These are phyloP conservation scores for Bruguiera gymnorhiza DNA, from an alignment of 345 rosid genomes.

Conservation along the genomic window DNA sequence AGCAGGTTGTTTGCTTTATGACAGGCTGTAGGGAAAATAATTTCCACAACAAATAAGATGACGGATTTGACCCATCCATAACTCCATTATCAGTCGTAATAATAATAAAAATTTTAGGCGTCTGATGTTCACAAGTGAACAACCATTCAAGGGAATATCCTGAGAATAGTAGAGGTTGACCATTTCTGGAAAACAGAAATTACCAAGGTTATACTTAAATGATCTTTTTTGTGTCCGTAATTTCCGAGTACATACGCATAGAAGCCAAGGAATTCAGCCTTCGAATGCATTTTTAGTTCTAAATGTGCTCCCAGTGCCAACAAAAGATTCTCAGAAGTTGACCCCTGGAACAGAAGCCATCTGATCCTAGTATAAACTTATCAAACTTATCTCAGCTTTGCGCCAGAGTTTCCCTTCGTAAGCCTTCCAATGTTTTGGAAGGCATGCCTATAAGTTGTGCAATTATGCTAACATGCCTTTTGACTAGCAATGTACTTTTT, in stretches of 20 bases:
- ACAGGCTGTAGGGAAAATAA: constrained; percentile 11
- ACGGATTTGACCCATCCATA: background rate
- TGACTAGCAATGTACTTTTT: constrained; percentile 2
- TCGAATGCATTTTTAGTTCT: too few species aligned
- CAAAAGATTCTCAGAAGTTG: background rate
- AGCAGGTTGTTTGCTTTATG: background rate
- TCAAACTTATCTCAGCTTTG: background rate
- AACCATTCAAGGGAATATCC: background rate
- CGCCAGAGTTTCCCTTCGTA: constrained; percentile 13
- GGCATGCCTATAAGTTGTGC: constrained; percentile 6
- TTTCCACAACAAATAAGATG: background rate
- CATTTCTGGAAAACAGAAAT: too few species aligned
- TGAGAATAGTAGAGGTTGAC: too few species aligned
- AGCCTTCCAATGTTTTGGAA: background rate
- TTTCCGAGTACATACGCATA: too few species aligned
- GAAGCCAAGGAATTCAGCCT: too few species aligned
- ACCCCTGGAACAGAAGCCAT: background rate
- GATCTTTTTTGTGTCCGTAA: too few species aligned
- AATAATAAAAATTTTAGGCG: background rate
- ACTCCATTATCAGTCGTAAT: background rate
- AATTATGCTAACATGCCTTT: constrained; percentile 1
- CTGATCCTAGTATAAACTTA: background rate
- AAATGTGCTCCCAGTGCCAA: too few species aligned
- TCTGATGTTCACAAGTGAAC: background rate
- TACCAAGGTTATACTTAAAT: too few species aligned